Evolutionary conservation across 2,329 filamentous ascomycete species (phyloP), one percentile per base, ranked within the genome.

Genomic region (Talaromyces funiculosus): DNA sequence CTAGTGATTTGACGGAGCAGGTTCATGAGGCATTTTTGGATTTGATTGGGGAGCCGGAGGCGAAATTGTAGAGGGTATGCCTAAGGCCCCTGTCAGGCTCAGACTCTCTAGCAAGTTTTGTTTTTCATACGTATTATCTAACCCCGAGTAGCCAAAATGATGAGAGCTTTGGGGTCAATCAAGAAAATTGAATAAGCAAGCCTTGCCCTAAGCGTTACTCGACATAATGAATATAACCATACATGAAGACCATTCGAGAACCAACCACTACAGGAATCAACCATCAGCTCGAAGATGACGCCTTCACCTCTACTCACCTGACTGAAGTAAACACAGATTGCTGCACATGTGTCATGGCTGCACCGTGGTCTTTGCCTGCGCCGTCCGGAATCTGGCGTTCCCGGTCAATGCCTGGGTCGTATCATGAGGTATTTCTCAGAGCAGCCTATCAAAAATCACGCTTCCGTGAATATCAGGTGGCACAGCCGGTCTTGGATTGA

Each of bases 1-100:
- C 94, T 0, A 92, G 90, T 66, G 94, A 97, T 75, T 77, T 99
- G 71, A 97, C 93, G 0, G 91, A 94, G 18, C 89, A 96, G 76
- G 89, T 99, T 9, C 88, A 96, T 69, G 80, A 80, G 35, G 89
- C 92, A 0, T 97, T 97, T 74, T 73, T 89, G 68, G 86, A 86
- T 62, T 74, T 96, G 18, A 88, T 97, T 70, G 92, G 91, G 0
- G 90, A 92, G 66, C 81, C 83, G 3, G 83, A 83, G 38, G 71
- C 74, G 31, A 76, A 76, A 59, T 43, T 72, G 53, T 68, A 57
- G 42, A 57, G 26, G n/a, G 10, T 49, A 0, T 29, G 31, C 22
- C n/a, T 24, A 14, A n/a, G n/a, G n/a, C n/a, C n/a, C n/a, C n/a
- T n/a, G n/a, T n/a, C n/a, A n/a, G n/a, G 8, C 38, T 20, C 12